Evolutionary conservation across 257 asterid genomes (phyloP).

Genomic region (Solanum bukasovii): DNA sequence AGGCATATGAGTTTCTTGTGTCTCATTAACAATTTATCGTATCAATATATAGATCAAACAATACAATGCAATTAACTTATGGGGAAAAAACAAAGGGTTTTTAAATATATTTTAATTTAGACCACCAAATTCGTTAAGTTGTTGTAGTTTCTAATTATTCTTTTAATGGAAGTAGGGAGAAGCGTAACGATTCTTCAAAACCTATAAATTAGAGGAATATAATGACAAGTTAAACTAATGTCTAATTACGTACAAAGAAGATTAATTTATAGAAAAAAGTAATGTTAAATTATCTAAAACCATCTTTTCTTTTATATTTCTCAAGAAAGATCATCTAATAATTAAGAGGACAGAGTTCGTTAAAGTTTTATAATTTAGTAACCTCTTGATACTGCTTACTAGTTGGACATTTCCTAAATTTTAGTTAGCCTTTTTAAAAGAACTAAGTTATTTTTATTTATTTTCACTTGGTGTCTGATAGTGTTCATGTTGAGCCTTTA

Average conservation of each 20-base stretch:
- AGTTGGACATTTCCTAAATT: background rate
- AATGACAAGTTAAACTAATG: background rate
- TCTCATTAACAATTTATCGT: too few relatives aligned
- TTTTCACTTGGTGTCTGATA: too few relatives aligned
- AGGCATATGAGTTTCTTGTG: too few relatives aligned
- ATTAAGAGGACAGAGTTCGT: background rate
- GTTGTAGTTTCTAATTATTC: background rate
- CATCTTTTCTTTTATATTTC: background rate
- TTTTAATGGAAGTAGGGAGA: background rate
- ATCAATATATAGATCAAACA: too few relatives aligned
- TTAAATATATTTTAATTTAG: background rate
- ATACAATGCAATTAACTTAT: too few relatives aligned
- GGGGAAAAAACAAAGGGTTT: rapidly evolving
- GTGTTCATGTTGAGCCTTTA: too few relatives aligned
- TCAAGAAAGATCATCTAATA: background rate
- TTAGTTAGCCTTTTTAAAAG: background rate
- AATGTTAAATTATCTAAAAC: background rate
- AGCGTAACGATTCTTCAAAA: background rate
- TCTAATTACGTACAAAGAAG: background rate
- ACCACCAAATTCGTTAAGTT: background rate
- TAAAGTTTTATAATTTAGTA: background rate
- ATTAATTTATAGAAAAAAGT: background rate
- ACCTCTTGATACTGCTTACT: background rate
- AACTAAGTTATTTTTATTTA: background rate
- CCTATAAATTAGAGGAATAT: background rate